Evolutionary conservation across 2,329 filamentous ascomycete genomes (phyloP).

Genomic region (Neonectria ditissima): DNA sequence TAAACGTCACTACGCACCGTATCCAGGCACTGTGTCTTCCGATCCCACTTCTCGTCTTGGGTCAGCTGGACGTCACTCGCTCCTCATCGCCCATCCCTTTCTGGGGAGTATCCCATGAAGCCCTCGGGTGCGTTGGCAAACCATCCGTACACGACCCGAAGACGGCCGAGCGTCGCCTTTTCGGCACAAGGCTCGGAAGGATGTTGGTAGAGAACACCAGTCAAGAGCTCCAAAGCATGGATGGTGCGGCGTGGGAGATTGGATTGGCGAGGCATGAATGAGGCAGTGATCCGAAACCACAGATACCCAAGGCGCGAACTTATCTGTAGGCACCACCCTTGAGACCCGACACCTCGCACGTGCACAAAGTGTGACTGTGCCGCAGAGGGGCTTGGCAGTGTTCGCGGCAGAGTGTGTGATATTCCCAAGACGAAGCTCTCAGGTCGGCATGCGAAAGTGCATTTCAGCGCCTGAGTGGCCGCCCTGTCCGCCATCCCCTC

Average conservation of each 20-base stretch:
- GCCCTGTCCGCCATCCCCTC: not conserved
- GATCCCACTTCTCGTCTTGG: slow-evolving; percentile 7
- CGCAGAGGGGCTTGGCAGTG: not conserved
- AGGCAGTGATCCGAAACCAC: not conserved
- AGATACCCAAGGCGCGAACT: not conserved
- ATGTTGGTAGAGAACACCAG: slow-evolving; percentile 4
- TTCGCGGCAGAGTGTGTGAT: not conserved
- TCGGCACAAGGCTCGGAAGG: not conserved
- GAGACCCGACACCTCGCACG: slow-evolving; percentile 10
- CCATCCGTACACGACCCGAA: slow-evolving; percentile 6
- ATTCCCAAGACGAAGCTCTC: not conserved
- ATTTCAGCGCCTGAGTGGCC: slow-evolving; percentile 2
- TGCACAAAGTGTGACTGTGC: slow-evolving; percentile 17
- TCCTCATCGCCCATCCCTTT: slow-evolving; percentile 22
- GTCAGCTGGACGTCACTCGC: slow-evolving; percentile 21
- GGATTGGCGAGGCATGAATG: slow-evolving; percentile 14
- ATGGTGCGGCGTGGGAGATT: slow-evolving; percentile 9
- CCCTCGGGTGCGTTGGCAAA: slow-evolving; percentile 8
- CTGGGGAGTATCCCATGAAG: slow-evolving; percentile 5
- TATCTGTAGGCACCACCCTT: slow-evolving; percentile 1
- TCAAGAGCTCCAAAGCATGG: not conserved
- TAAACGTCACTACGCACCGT: not conserved
- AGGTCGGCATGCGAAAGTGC: slow-evolving; percentile 9
- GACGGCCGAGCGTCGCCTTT: slow-evolving; percentile 7
- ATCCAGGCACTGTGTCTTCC: slow-evolving; percentile 19